Evolutionary conservation across 768 basidiomycete genomes (phyloP).

Genomic region (Mycena rosella): DNA sequence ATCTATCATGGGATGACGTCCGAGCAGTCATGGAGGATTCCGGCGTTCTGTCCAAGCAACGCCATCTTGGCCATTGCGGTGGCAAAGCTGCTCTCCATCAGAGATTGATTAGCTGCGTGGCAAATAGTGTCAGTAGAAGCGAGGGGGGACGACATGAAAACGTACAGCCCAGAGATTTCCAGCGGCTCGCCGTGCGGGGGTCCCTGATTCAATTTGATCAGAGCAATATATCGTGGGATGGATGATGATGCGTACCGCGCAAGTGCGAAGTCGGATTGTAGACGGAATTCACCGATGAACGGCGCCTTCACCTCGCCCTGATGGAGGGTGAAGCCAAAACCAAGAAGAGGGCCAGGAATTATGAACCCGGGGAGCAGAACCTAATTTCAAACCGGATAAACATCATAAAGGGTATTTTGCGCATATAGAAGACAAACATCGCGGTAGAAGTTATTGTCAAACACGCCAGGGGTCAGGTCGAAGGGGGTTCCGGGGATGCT

Average conservation of each 20-base stretch:
- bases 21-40: conserved; percentile 46
- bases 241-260: conserved; percentile 22
- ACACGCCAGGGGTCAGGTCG: conserved; percentile 44
- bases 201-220: conserved; percentile 29
- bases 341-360: neutral
- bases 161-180: conserved; percentile 44
- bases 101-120: conserved; percentile 23
- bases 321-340: conserved; percentile 15
- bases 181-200: conserved; percentile 46
- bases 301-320: conserved; percentile 45
- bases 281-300: conserved; percentile 46
- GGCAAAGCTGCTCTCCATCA: conserved; percentile 36
- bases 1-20: conserved; percentile 47
- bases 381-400: neutral
- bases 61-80: conserved; percentile 47
- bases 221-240: neutral
- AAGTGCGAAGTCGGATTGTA: conserved; percentile 46
- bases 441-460: conserved; percentile 46
- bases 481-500: conserved; percentile 43
- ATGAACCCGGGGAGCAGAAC: conserved; percentile 19
- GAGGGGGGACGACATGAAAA: neutral
- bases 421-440: conserved; percentile 45
- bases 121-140: neutral
- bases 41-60: conserved; percentile 41
- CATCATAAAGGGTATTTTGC: neutral